A percentile compares a stretch with the other conserved stretches of the same genome.
phyloP scores from a whole-genome alignment of 805 yeast genomes.

The Cyberlindnera suaveolens region DNA sequence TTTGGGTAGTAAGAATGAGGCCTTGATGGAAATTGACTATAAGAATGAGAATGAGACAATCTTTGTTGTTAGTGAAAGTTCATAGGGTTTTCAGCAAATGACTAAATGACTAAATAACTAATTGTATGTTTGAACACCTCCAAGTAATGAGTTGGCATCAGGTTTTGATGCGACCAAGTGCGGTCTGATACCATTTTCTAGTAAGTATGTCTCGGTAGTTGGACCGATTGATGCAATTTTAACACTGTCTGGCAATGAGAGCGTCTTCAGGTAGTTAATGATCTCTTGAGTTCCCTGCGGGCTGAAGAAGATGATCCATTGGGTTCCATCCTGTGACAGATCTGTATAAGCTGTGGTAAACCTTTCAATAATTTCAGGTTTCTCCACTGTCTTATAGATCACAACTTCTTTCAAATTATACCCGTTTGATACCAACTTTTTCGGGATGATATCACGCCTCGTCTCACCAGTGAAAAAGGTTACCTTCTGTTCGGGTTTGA shows the following conservation, averaged over 20 bases:
- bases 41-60: conserved; percentile 64
- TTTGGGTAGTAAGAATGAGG: conserved; percentile 27
- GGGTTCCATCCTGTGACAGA: conserved; percentile 8
- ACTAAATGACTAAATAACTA: not conserved
- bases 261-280: conserved; percentile 36
- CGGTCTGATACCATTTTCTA: conserved; percentile 46
- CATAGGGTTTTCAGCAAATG: not conserved
- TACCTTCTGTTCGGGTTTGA: conserved; percentile 25
- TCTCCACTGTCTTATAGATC: conserved; percentile 60
- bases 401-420: conserved; percentile 50
- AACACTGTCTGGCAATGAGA: conserved; percentile 4
- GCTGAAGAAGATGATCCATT: conserved; percentile 85
- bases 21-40: conserved; percentile 53
- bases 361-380: conserved; percentile 35
- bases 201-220: conserved; percentile 67
- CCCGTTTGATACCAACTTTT: conserved; percentile 38
- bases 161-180: conserved; percentile 68
- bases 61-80: conserved; percentile 58
- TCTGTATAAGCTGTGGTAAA: conserved; percentile 27
- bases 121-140: conserved; percentile 21
- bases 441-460: conserved; percentile 77
- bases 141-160: conserved; percentile 51
- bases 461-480: conserved; percentile 83
- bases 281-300: conserved; percentile 80
- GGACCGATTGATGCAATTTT: conserved; percentile 87